These are phyloP conservation scores for Entamoeba nuttalli DNA, from an alignment of 208 protist genomes.

Conservation along the genomic window DNA sequence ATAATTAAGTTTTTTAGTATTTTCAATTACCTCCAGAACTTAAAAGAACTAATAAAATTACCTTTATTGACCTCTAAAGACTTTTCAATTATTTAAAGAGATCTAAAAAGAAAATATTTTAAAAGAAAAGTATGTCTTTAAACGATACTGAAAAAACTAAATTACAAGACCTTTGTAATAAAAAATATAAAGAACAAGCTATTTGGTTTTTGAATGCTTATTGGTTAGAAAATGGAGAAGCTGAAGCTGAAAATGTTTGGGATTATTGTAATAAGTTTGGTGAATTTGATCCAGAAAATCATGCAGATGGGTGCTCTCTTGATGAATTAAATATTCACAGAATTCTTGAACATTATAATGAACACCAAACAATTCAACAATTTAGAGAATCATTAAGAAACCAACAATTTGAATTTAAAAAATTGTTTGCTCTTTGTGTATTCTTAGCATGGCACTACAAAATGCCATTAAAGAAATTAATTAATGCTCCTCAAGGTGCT, in stretches of 20 bases:
- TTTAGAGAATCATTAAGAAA: background rate
- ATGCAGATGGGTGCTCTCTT: background rate
- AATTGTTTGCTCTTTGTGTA: background rate
- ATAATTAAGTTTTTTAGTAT: too few species aligned
- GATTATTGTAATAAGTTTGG: background rate
- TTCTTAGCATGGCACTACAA: background rate
- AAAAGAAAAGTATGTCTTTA: background rate
- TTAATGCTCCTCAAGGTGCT: conserved; percentile 1
- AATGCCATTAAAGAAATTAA: background rate
- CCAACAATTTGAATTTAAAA: background rate
- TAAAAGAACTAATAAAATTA: background rate
- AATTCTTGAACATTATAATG: background rate
- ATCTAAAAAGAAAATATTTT: too few species aligned
- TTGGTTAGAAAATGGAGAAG: background rate
- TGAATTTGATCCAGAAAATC: background rate
- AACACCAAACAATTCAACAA: background rate
- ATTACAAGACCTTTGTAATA: background rate
- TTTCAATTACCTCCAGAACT: too few species aligned
- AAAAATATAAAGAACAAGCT: conserved; percentile 1
- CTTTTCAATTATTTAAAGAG: too few species aligned
- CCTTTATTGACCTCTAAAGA: background rate
- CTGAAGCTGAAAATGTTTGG: background rate
- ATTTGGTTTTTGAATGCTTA: conserved; percentile 3
- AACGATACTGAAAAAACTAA: background rate
- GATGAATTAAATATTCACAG: background rate